phyloP scores from a whole-genome alignment of 2,329 filamentous ascomycete genomes.

The Orbilia quercus region DNA sequence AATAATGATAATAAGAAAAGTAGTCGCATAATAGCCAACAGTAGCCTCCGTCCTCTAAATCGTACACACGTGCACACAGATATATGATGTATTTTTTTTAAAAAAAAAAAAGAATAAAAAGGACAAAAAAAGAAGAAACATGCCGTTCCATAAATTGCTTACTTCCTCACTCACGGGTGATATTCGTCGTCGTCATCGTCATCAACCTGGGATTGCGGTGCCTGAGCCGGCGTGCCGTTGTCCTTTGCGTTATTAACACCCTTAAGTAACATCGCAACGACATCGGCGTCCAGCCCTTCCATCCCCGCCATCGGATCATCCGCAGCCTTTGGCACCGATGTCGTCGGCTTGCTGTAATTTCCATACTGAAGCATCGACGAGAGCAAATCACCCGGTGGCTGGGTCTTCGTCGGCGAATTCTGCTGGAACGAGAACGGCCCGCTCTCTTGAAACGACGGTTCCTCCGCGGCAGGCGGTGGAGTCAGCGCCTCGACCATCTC shows the following conservation, averaged over 20 bases:
- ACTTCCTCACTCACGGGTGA: constrained; percentile 38
- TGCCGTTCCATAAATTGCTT: neutral
- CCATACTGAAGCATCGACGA: constrained; percentile 63
- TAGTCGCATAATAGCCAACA: neutral
- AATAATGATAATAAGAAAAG: neutral
- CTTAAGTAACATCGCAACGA: constrained; percentile 70
- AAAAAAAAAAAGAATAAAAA: too few relatives aligned
- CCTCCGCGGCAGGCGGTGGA: constrained; percentile 72
- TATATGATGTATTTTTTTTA: too few relatives aligned
- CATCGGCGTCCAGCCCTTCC: constrained; percentile 71
- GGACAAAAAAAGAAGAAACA: too few relatives aligned
- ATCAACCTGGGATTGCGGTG: constrained; percentile 47
- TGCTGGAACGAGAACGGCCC: constrained; percentile 62
- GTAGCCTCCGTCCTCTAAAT: constrained; percentile 16
- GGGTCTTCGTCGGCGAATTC: constrained; percentile 60
- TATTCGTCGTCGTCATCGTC: constrained; percentile 60
- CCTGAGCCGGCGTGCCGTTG: constrained; percentile 51
- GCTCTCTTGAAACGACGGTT: constrained; percentile 62
- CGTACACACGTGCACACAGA: constrained; percentile 24
- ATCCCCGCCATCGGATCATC: constrained; percentile 67
- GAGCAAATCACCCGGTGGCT: constrained; percentile 60
- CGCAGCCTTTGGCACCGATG: constrained; percentile 64
- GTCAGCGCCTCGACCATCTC: constrained; percentile 88
- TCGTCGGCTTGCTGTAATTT: constrained; percentile 64
- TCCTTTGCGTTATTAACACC: constrained; percentile 58